Evolutionary conservation across 768 basidiomycete genomes (phyloP).

Genomic region (Mycena kentingensis): DNA sequence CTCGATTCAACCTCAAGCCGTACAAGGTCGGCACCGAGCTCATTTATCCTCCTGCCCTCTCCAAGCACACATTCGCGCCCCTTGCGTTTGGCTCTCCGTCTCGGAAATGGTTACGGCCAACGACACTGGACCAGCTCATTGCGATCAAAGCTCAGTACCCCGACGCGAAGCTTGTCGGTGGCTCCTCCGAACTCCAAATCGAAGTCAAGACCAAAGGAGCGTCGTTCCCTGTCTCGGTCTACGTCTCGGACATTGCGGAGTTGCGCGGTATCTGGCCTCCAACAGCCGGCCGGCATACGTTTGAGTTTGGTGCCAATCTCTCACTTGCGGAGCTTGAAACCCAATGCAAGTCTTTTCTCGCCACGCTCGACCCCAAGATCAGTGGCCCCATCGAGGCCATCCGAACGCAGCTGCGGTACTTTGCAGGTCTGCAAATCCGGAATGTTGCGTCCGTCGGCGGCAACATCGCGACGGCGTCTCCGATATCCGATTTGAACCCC

Average conservation of each 20-base stretch:
- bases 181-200: conserved; percentile 24
- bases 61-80: conserved; percentile 11
- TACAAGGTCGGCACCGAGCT: conserved; percentile 22
- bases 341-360: conserved; percentile 12
- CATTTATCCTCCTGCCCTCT: conserved; percentile 22
- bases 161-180: conserved; percentile 23
- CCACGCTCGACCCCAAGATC: conserved; percentile 13
- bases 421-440: conserved; percentile 22
- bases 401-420: conserved; percentile 22
- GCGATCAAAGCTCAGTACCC: conserved; percentile 19
- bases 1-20: conserved; percentile 23
- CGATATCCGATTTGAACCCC: conserved; percentile 23
- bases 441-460: conserved; percentile 23
- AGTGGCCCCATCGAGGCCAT: conserved; percentile 24
- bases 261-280: conserved; percentile 19
- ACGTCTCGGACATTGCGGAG: conserved; percentile 21
- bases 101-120: conserved; percentile 23
- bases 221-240: conserved; percentile 17
- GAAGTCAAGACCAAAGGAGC: conserved; percentile 25
- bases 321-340: conserved; percentile 20
- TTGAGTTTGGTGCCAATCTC: conserved; percentile 24
- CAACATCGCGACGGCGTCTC: conserved; percentile 23
- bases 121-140: conserved; percentile 19
- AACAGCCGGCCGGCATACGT: conserved; percentile 11
- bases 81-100: conserved; percentile 19